phyloP scores from a whole-genome alignment of 73 alveolate species.

The Stentor roeselii region DNA sequence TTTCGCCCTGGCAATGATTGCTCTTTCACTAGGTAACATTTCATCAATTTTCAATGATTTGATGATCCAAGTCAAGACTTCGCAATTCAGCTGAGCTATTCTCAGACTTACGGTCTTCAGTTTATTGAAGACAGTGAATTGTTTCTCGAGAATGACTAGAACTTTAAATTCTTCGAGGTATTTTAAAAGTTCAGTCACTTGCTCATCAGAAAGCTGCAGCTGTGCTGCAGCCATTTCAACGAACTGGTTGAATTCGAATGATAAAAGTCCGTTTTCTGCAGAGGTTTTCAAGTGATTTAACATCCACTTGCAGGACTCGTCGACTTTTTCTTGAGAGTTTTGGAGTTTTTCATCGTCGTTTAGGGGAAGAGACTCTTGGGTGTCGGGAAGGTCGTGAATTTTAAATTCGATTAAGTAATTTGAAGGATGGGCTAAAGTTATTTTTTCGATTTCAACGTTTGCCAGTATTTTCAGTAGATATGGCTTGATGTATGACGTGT shows the following conservation, averaged over 20 bases:
- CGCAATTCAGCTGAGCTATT: slow-evolving; percentile 46
- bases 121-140: slow-evolving; percentile 36
- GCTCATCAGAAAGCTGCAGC: not conserved
- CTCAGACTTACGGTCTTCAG: slow-evolving; percentile 42
- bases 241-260: not conserved
- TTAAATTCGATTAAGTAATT: not conserved
- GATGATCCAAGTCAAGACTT: slow-evolving; percentile 58
- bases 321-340: not conserved
- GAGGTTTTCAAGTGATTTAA: not conserved
- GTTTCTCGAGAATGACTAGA: slow-evolving; percentile 36
- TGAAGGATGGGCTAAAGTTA: not conserved
- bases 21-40: slow-evolving; percentile 64
- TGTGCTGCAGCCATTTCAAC: not conserved
- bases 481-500: not conserved
- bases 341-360: not conserved
- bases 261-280: not conserved
- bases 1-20: slow-evolving; percentile 53
- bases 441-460: not conserved
- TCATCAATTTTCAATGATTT: slow-evolving; percentile 45
- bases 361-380: too few species aligned
- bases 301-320: not conserved
- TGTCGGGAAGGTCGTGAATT: not conserved
- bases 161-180: not conserved
- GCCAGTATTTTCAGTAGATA: not conserved
- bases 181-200: not conserved